These are phyloP conservation scores for Kazachstania taianensis DNA, from an alignment of 805 yeast genomes.

Conservation along the genomic window DNA sequence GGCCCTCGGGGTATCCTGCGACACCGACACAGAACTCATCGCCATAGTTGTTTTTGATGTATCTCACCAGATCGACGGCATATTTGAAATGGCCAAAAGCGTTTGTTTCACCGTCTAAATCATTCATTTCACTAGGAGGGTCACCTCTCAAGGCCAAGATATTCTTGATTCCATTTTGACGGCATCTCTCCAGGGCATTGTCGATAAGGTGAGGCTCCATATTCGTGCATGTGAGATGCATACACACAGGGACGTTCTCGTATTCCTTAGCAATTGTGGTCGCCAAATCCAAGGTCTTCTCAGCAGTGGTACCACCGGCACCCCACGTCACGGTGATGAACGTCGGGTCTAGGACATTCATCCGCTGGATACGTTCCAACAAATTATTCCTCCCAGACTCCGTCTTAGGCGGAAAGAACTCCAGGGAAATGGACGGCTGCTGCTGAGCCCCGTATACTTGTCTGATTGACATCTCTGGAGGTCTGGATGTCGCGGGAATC, in stretches of 20 bases:
- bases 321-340: slow-evolving; percentile 97
- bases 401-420: slow-evolving; percentile 97
- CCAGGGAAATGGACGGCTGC: slow-evolving; percentile 69
- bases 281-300: slow-evolving; percentile 77
- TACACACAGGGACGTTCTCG: slow-evolving; percentile 69
- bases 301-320: slow-evolving; percentile 92
- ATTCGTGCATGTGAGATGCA: slow-evolving; percentile 94
- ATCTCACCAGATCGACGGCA: slow-evolving; percentile 80
- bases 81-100: slow-evolving; percentile 43
- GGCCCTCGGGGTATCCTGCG: slow-evolving; percentile 98
- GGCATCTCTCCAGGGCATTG: slow-evolving; percentile 62
- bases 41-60: slow-evolving; percentile 61
- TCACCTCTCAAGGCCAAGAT: slow-evolving; percentile 93
- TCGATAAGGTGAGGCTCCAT: slow-evolving; percentile 72
- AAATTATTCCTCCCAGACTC: slow-evolving; percentile 78
- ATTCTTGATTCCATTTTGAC: slow-evolving; percentile 69
- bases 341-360: slow-evolving; percentile 79
- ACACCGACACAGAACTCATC: slow-evolving; percentile 90
- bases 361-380: slow-evolving; percentile 75
- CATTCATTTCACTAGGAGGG: slow-evolving; percentile 61
- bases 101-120: slow-evolving; percentile 21
- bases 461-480: slow-evolving; percentile 25
- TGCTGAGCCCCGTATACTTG: slow-evolving; percentile 43
- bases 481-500: too few relatives aligned
- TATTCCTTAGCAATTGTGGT: slow-evolving; percentile 62